Evolutionary conservation across 768 basidiomycete species (phyloP).

Genomic region (Suillus placidus): DNA sequence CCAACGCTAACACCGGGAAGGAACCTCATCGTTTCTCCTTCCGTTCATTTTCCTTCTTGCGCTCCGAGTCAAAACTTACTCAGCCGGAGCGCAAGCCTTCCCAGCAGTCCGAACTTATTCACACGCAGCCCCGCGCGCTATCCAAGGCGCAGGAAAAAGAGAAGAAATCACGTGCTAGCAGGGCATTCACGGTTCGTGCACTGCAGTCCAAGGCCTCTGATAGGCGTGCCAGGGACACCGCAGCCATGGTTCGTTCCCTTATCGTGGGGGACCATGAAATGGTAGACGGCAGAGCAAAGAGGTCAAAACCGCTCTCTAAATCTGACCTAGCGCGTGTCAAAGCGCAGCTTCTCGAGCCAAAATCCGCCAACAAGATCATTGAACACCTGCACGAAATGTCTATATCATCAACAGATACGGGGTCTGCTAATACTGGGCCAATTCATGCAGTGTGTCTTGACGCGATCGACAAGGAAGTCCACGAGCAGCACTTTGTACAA

Average conservation of each 20-base stretch:
- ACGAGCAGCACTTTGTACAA: slow-evolving; percentile 59
- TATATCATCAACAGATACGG: slow-evolving; percentile 16
- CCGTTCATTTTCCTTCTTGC: slow-evolving; percentile 47
- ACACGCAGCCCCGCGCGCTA: slow-evolving; percentile 26
- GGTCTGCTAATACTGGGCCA: slow-evolving; percentile 39
- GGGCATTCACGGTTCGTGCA: slow-evolving; percentile 33
- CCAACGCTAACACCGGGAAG: slow-evolving; percentile 18
- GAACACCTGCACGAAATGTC: slow-evolving; percentile 68
- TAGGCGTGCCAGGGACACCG: slow-evolving; percentile 65
- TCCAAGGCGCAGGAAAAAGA: slow-evolving; percentile 42
- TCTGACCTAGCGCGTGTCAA: slow-evolving; percentile 67
- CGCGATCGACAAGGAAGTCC: slow-evolving; percentile 61
- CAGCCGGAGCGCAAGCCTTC: slow-evolving; percentile 35
- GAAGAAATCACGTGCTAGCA: slow-evolving; percentile 42
- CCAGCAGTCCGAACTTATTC: slow-evolving; percentile 11
- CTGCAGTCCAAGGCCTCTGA: slow-evolving; percentile 47
- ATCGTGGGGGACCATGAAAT: slow-evolving; percentile 59
- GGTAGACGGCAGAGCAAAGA: slow-evolving; percentile 35
- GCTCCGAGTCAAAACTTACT: slow-evolving; percentile 33
- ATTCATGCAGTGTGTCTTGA: slow-evolving; percentile 81
- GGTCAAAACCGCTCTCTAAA: slow-evolving; percentile 45
- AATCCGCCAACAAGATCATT: slow-evolving; percentile 71
- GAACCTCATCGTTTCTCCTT: slow-evolving; percentile 51
- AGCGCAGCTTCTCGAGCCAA: slow-evolving; percentile 64
- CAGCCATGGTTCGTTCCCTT: slow-evolving; percentile 62